Evolutionary conservation across 2,329 filamentous ascomycete genomes (phyloP), one percentile per base, ranked within the genome.

Genomic region (Epichloe coenophiala): DNA sequence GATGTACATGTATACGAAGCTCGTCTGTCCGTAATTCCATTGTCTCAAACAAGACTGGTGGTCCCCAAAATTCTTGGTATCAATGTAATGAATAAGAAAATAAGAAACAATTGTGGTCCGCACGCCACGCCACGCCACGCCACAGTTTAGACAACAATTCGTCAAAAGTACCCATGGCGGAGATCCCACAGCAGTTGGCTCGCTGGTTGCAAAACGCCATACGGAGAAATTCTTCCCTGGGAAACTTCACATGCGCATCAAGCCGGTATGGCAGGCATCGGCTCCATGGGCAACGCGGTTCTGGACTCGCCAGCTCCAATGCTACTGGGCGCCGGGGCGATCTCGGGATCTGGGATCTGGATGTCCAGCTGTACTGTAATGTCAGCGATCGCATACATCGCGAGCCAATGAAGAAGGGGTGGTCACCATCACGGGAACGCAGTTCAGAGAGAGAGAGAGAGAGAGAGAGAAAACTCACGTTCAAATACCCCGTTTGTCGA

Each of bases 401-500:
- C 35, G 1, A 27, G 4, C 5, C 5, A 23, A 23, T 4, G 21
- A 17, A 17, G 1, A 15, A 6, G 12, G 21, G 12, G 40, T 3
- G 21, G 41, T 12, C 13, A 7, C 0, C 7, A 31, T 17, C 13
- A 12, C 3, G 23, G 23, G 3, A 2, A 44, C n/a, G 23, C 27
- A 4, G 5, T 1, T 13, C 19, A 21, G 19, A 21, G 19, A 3
- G 19, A 21, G 19, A 19, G 19, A 19, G 19, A 19, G 19, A 19
- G 19, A 19, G 19, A 19, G 19, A 19, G 19, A 19, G 19, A 19
- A 19, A 27, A 48, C 81, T 69, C 68, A 86, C 83, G 57, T 77
- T 89, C 81, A 95, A 83, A 66, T 95, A 96, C 1, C 87, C 91
- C 39, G 90, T 95, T 60, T 83, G 77, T 59, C 89, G 78, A 57